Evolutionary conservation across 257 asterid genomes (phyloP), one percentile per base, ranked within the genome.

Genomic region (Craterostigma plantagineum): DNA sequence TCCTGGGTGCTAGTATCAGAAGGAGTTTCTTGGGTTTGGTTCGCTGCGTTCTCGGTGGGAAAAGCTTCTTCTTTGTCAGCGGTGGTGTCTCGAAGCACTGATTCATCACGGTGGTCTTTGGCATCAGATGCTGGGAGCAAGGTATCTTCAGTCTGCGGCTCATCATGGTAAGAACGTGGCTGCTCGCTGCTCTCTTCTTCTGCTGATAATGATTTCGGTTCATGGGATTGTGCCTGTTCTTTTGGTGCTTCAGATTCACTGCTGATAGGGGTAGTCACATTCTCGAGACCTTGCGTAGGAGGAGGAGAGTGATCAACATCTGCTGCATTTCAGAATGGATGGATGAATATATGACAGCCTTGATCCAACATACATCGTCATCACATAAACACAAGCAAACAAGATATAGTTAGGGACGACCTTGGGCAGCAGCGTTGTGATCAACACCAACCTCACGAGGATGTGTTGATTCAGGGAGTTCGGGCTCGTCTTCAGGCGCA

Each of bases 111-210:
- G 79, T 51, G 16, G 18, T 4, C 6, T n/a, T n/a, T n/a, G n/a
- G n/a, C n/a, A n/a, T n/a, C n/a, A n/a, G n/a, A n/a, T n/a, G n/a
- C n/a, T n/a, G n/a, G n/a, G n/a, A n/a, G n/a, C n/a, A n/a, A n/a
- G n/a, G n/a, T n/a, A n/a, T n/a, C n/a, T n/a, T n/a, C n/a, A n/a
- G 53, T 1, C 48, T 69, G 59, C 0, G 82, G 75, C 55, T 76
- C 75, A 47, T 68, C 85, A 33, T 69, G 80, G 52, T 57, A 55
- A 0, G 38, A 17, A 10, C 16, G 15, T 11, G 34, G 36, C 33
- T 40, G 56, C 18, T 23, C n/a, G n/a, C n/a, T n/a, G n/a, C n/a
- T n/a, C n/a, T n/a, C n/a, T n/a, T n/a, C 30, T 23, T 23, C 4
- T 23, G 4, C 52, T 3, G 58, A 3, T 43, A 10, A 17, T 8